Conservation (phyloP, 805 yeast species). For the Schwanniomyces pseudopolymorphus region DNA sequence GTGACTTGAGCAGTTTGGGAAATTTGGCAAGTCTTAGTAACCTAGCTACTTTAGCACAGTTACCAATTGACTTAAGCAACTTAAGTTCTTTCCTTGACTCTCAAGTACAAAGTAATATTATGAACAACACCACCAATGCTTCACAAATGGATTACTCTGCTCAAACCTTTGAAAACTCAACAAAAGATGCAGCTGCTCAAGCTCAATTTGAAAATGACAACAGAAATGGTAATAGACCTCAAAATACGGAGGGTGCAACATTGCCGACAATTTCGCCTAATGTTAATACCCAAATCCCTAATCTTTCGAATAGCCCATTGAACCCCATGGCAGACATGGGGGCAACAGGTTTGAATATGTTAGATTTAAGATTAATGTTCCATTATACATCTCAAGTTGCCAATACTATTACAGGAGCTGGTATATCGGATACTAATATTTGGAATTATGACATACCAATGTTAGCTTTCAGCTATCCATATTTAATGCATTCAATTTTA, state of each 20-base stretch:
- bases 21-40: constrained; percentile 39
- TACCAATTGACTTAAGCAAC: constrained; percentile 39
- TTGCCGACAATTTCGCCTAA: constrained; percentile 21
- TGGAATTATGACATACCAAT: constrained; percentile 89
- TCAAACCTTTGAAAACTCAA: neutral
- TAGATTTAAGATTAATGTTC: constrained; percentile 80
- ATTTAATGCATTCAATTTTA: constrained; percentile 85
- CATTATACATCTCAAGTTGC: constrained; percentile 86
- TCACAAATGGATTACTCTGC: neutral
- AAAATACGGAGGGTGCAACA: neutral
- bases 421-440: constrained; percentile 79
- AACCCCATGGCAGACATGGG: constrained; percentile 11
- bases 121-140: neutral
- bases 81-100: constrained; percentile 30
- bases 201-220: constrained; percentile 2
- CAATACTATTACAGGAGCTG: constrained; percentile 85
- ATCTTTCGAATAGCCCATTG: constrained; percentile 7
- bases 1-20: constrained; percentile 34
- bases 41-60: constrained; percentile 43
- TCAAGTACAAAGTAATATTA: constrained; percentile 12
- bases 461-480: constrained; percentile 84
- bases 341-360: constrained; percentile 50
- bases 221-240: neutral
- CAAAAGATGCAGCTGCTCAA: constrained; percentile 5
- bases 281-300: constrained; percentile 11